These are phyloP conservation scores for Nicotiana rustica DNA, from an alignment of 305 asterid genomes.

Conservation along the genomic window DNA sequence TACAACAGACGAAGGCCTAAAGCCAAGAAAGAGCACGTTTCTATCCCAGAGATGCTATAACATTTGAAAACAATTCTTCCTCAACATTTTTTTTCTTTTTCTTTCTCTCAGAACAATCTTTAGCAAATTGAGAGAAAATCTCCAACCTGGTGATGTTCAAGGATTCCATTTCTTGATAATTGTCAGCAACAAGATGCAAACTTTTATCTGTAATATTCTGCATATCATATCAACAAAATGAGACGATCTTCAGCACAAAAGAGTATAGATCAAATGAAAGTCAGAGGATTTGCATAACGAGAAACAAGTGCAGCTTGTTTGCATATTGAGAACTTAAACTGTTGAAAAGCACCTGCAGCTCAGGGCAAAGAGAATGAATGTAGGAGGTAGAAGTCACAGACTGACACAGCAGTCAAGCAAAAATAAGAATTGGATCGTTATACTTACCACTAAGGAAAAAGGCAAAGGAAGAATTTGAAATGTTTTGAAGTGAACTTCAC, in stretches of 20 bases:
- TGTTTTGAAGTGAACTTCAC: not conserved
- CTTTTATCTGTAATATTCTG: constrained; percentile 83
- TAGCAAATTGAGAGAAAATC: constrained; percentile 2
- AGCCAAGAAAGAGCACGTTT: constrained; percentile 20
- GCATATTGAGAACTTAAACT: constrained; percentile 21
- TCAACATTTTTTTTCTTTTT: not conserved
- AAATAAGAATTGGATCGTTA: constrained; percentile 14
- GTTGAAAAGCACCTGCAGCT: not conserved
- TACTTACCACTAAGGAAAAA: not conserved
- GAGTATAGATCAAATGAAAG: constrained; percentile 29
- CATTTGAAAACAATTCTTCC: not conserved
- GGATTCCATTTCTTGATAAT: constrained; percentile 64
- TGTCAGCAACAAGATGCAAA: constrained; percentile 68
- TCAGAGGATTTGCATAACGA: constrained; percentile 5
- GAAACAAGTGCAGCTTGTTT: not conserved
- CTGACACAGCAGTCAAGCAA: not conserved
- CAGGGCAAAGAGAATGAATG: not conserved
- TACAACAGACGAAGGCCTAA: constrained; percentile 12
- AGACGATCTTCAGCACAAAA: constrained; percentile 9
- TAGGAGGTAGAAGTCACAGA: not conserved
- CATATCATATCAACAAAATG: constrained; percentile 39
- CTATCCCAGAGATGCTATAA: not conserved
- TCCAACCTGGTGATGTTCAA: constrained; percentile 83
- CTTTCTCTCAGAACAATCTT: not conserved
- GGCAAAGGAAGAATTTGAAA: not conserved